Evolutionary conservation across 108 stramenopile species (phyloP), one percentile per base, ranked within the genome.

Genomic region (Discostella stelligeroides): DNA sequence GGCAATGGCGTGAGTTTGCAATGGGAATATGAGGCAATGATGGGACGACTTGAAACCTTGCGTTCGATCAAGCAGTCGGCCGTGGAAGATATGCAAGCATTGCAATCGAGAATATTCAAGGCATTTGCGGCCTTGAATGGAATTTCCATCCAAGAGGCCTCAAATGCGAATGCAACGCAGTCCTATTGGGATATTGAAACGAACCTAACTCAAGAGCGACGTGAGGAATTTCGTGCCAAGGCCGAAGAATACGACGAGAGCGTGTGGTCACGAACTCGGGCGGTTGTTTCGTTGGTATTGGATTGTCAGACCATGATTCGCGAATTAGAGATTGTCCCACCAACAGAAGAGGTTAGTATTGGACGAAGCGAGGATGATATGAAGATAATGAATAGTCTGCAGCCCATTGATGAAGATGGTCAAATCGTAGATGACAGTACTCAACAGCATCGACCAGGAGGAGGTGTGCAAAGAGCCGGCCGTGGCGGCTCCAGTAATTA

Each of bases 221-320:
- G 83, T 30, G 75, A 86, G 46, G 68, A 75, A 39, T 90, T 91
- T 62, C 88, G 85, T 21, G 27, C 24, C 34, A 89, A 88, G 60
- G 87, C 85, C 37, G 60, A 69, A 37, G 89, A 95, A 70, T 82
- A 86, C 73, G 88, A 91, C 27, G 84, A 89, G 57, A 76, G 76
- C 51, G 72, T 92, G 2, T 55, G 60, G 2, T 83, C 86, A 14
- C 77, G 95, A 48, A 85, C 81, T 7, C 56, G 66, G 17, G 85
- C 89, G 18, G 82, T 96, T 40, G 79, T 92, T 21, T 79, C 83
- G 28, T 68, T 94, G 12, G 53, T 93, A 17, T 70, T 79, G 12
- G 95, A 96, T 68, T 92, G 91, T 65, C 92, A 91, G 64, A 70
- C 80, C 62, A 81, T 96, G 65, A 82, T 94, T 62, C 67, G 82